phyloP scores from a whole-genome alignment of 305 asterid species.

The Nicotiana rustica region DNA sequence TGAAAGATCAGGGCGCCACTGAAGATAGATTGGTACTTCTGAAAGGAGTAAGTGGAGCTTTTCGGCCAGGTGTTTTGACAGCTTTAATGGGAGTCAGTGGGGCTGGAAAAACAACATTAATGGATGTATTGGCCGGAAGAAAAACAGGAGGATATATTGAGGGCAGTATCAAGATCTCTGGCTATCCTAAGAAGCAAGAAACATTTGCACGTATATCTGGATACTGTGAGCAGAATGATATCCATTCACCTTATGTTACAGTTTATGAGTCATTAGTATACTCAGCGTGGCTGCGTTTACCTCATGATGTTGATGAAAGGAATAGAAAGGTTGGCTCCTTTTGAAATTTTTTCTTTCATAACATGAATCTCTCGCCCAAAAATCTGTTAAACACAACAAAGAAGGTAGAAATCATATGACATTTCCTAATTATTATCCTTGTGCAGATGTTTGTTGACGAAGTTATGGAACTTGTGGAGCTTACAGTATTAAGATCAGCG shows the following conservation, averaged over 20 bases:
- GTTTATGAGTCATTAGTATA: conserved; percentile 41
- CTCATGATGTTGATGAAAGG: conserved; percentile 37
- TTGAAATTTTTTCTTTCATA: neutral
- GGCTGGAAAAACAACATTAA: conserved; percentile 44
- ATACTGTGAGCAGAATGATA: conserved; percentile 45
- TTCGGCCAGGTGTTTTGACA: conserved; percentile 45
- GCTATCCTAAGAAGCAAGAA: conserved; percentile 43
- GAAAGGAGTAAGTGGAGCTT: conserved; percentile 43
- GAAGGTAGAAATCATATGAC: neutral
- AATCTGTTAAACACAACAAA: neutral
- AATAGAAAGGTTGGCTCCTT: conserved; percentile 36
- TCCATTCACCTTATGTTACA: conserved; percentile 45
- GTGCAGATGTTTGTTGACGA: conserved; percentile 46
- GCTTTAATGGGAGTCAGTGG: conserved; percentile 47
- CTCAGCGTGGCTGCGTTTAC: conserved; percentile 43
- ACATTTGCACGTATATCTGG: conserved; percentile 44
- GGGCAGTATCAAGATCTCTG: conserved; percentile 38
- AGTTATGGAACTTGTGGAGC: conserved; percentile 71
- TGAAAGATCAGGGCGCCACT: conserved; percentile 37
- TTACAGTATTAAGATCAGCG: conserved; percentile 48
- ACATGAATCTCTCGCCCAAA: too few species aligned
- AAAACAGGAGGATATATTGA: conserved; percentile 45
- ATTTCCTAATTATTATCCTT: neutral
- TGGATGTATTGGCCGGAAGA: conserved; percentile 44
- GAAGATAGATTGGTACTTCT: conserved; percentile 42